phyloP scores from a whole-genome alignment of 2,329 filamentous ascomycete genomes.

The Aureobasidium sp. region DNA sequence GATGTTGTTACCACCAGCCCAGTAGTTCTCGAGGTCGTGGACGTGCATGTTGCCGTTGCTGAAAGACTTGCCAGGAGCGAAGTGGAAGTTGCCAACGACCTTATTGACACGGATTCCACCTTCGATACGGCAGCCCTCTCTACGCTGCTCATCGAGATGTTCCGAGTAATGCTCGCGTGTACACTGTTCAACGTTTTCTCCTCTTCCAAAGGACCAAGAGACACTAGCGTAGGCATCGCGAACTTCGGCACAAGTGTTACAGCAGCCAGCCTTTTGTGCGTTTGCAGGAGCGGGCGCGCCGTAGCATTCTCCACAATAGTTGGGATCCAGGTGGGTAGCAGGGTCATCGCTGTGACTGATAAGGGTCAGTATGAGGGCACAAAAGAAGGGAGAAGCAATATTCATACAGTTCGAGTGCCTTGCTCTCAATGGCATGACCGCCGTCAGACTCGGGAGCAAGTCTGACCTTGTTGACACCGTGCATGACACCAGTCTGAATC shows the following conservation, averaged over 20 bases:
- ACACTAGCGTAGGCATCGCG: conserved; percentile 84
- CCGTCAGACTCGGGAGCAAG: conserved; percentile 65
- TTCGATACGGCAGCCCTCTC: conserved; percentile 90
- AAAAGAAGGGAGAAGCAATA: not conserved
- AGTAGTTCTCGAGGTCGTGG: conserved; percentile 94
- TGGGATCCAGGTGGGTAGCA: conserved; percentile 71
- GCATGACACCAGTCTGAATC: conserved; percentile 86
- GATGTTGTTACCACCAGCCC: conserved; percentile 59
- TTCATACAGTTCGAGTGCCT: conserved; percentile 55
- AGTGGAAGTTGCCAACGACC: conserved; percentile 96
- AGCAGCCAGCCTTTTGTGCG: conserved; percentile 77
- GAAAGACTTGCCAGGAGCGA: conserved; percentile 92
- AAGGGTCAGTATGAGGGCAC: not conserved
- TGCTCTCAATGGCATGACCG: conserved; percentile 63
- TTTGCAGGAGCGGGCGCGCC: conserved; percentile 66
- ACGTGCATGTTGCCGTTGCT: conserved; percentile 96
- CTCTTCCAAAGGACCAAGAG: conserved; percentile 89
- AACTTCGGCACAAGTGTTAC: conserved; percentile 95
- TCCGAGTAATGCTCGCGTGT: conserved; percentile 88
- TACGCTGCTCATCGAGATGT: conserved; percentile 75
- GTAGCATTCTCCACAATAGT: conserved; percentile 91
- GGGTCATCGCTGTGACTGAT: conserved; percentile 59
- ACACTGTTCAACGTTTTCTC: conserved; percentile 91
- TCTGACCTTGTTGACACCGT: conserved; percentile 86
- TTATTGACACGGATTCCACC: conserved; percentile 93